Conservation (phyloP, 2,329 filamentous ascomycete genomes). For the Aspergillus sp. region DNA sequence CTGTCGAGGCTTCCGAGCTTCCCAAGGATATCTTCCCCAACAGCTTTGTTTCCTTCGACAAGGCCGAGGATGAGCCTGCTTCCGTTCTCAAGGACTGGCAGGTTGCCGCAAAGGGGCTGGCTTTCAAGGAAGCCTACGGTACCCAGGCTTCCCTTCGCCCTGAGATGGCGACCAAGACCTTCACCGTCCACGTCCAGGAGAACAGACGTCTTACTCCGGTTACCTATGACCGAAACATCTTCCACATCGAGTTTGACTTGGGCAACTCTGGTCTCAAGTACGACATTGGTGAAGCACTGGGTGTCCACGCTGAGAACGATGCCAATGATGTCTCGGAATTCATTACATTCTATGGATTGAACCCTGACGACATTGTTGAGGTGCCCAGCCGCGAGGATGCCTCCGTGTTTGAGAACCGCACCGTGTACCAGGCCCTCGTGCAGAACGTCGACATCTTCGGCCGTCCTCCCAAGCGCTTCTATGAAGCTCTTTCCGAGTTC, state of each 20-base stretch:
- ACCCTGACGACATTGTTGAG: conserved; percentile 80
- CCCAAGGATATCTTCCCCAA: conserved; percentile 65
- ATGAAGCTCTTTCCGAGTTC: conserved; percentile 84
- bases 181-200: conserved; percentile 85
- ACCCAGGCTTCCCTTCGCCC: conserved; percentile 72
- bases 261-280: conserved; percentile 88
- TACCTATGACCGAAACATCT: conserved; percentile 96
- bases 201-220: conserved; percentile 85
- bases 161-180: conserved; percentile 80
- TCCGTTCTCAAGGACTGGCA: conserved; percentile 72
- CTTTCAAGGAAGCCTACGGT: conserved; percentile 91
- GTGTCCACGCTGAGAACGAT: conserved; percentile 94
- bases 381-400: conserved; percentile 79
- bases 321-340: conserved; percentile 72
- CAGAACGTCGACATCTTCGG: conserved; percentile 97
- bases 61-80: conserved; percentile 65
- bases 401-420: conserved; percentile 74
- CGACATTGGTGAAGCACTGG: conserved; percentile 94
- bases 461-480: conserved; percentile 95
- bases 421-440: conserved; percentile 82
- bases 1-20: conserved; percentile 39
- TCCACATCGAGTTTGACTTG: conserved; percentile 98
- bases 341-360: conserved; percentile 82
- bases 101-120: conserved; percentile 76
- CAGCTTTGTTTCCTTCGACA: conserved; percentile 78